Evolutionary conservation across 2,329 filamentous ascomycete species (phyloP), one percentile per base, ranked within the genome.

Genomic region (Phialemonium atrogriseum): DNA sequence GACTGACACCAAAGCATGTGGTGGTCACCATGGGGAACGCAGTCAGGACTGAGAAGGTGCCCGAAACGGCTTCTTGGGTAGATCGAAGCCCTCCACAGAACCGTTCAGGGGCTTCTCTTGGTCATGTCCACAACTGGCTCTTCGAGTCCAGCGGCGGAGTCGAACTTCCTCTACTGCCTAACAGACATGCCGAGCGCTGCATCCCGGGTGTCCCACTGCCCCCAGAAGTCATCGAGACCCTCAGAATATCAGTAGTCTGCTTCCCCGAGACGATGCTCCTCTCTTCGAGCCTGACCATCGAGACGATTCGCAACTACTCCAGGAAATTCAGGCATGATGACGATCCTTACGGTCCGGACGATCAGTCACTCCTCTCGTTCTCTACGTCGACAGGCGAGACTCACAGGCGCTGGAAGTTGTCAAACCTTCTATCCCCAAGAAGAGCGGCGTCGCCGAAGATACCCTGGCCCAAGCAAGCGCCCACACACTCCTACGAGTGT

Each of bases 191-290:
- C 37, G 5, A 32, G 13, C n/a, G 17, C 24, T 5, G 26, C 32
- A 2, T 7, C 27, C 35, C 52, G 8, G 54, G 58, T 4, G 56
- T 75, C 5, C 71, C 66, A 1, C 54, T 77, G 0, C 68, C 70
- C 0, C 61, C 66, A 1, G 62, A 73, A 16, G 58, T 73, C 3
- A 49, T 75, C 24, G 70, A 77, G 36, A 72, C 62, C 1, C 54
- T 77, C 4, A 56, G 66, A 17, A 60, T 73, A 5, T 72, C 66
- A 0, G 63, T 73, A 9, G 55, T 62, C 5, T 73, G 68, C 42
- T 77, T 77, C 39, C 72, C 72, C 0, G 70, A 74, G 41, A 73
- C 70, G 1, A 73, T 75, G 65, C 62, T 77, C 2, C 54, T 68
- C 9, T 66, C 70, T 5, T 67, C 63, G 0, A 73, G 66, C 43